These are phyloP conservation scores for Bombardia bombarda DNA, from an alignment of 495 filamentous ascomycete species.

Conservation along the genomic window DNA sequence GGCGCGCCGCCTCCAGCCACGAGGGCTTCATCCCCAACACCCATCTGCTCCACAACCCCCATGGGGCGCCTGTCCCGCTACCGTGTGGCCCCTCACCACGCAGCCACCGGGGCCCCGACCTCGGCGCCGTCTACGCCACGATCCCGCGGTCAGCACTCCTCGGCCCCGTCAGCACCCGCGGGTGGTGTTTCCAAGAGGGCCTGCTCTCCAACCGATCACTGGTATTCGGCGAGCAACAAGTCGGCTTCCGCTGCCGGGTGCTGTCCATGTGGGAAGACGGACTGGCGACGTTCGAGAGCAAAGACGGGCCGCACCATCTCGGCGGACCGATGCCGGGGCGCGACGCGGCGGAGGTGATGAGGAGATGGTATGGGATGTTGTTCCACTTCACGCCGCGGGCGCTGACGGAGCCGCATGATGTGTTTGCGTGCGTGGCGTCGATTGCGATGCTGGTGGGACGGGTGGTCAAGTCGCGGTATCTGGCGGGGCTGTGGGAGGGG, in stretches of 20 bases:
- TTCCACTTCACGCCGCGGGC: background rate
- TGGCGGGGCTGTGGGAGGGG: background rate
- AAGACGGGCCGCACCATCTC: no score
- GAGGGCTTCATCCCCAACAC: conserved; percentile 8
- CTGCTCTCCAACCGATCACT: background rate
- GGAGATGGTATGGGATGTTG: conserved; percentile 2
- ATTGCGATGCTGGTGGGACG: background rate
- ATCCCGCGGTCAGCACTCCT: background rate
- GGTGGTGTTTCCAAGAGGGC: conserved; percentile 5
- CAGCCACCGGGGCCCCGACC: background rate
- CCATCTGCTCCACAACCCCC: background rate
- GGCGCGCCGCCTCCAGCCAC: background rate
- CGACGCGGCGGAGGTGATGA: background rate
- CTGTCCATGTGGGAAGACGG: background rate
- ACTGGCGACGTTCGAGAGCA: background rate
- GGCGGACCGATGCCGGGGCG: background rate
- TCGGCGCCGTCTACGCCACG: background rate
- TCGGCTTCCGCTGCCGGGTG: background rate
- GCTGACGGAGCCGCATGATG: conserved; percentile 1
- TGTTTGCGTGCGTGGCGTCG: background rate
- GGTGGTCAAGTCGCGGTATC: background rate
- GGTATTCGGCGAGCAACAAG: background rate
- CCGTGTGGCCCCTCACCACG: background rate
- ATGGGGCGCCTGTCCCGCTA: background rate
- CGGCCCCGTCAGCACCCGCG: background rate